Evolutionary conservation across 2,329 filamentous ascomycete species (phyloP).

Genomic region (Macrophomina phaseolina): DNA sequence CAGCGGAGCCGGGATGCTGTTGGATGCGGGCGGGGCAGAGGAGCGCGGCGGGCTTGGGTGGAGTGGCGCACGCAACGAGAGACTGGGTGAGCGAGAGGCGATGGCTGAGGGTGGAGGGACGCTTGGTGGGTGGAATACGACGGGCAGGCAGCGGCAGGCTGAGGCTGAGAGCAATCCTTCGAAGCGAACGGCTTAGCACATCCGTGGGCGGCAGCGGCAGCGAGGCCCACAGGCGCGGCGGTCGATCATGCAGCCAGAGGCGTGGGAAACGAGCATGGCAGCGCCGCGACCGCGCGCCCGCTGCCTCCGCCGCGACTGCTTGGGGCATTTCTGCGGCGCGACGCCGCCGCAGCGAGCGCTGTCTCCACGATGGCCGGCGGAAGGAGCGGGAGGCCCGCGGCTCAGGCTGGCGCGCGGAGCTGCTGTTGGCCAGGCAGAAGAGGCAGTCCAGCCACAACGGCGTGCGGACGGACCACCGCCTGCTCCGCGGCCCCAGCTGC

Average conservation of each 20-base stretch:
- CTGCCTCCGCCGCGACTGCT: neutral
- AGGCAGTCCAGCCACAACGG: conserved; percentile 21
- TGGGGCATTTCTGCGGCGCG: neutral
- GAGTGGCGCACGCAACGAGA: conserved; percentile 10
- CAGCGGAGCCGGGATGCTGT: neutral
- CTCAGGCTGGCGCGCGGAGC: conserved; percentile 1
- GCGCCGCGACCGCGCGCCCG: neutral
- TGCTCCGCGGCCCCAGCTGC: neutral
- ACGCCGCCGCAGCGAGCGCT: neutral
- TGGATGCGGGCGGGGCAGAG: neutral
- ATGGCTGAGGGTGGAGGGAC: conserved; percentile 10
- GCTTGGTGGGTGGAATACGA: conserved; percentile 17
- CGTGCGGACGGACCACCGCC: conserved; percentile 2
- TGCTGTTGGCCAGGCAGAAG: conserved; percentile 17
- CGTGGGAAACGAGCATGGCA: neutral
- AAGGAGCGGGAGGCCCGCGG: conserved; percentile 12
- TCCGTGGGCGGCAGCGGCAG: neutral
- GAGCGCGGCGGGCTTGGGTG: neutral
- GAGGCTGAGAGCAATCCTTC: conserved; percentile 24
- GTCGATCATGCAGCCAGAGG: neutral
- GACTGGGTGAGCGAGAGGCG: conserved; percentile 9
- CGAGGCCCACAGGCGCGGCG: conserved; percentile 5
- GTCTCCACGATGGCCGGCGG: conserved; percentile 9
- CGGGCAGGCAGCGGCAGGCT: conserved; percentile 22
- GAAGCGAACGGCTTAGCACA: conserved; percentile 24